These are phyloP conservation scores for Fusarium mexicanum DNA, from an alignment of 2,329 filamentous ascomycete species.

Conservation along the genomic window DNA sequence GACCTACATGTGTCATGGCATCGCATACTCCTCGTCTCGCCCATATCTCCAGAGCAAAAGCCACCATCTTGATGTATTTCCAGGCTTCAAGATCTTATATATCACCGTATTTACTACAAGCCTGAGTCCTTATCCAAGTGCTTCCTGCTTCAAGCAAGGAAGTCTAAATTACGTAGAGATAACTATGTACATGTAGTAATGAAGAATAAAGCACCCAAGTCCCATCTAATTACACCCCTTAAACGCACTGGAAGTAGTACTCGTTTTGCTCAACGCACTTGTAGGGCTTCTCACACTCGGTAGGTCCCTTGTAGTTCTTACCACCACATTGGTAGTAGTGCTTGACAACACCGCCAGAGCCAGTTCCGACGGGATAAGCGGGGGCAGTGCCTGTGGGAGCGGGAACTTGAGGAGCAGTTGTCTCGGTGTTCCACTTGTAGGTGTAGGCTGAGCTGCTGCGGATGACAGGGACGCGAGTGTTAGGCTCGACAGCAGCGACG, in stretches of 20 bases:
- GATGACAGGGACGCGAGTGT: slow-evolving; percentile 30
- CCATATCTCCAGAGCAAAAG: not conserved
- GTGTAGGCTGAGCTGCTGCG: slow-evolving; percentile 32
- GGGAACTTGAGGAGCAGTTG: slow-evolving; percentile 6
- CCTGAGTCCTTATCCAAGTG: not conserved
- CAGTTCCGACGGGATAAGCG: slow-evolving; percentile 19
- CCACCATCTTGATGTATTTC: no score
- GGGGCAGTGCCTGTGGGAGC: slow-evolving; percentile 24
- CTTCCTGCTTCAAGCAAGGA: slow-evolving; percentile 29
- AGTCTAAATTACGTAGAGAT: slow-evolving; percentile 24
- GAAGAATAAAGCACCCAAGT: not conserved
- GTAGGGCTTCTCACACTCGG: slow-evolving; percentile 35
- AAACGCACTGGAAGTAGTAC: slow-evolving; percentile 37
- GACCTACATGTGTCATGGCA: no score
- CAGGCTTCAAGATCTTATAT: not conserved
- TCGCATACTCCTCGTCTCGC: not conserved
- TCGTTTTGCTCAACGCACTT: slow-evolving; percentile 30
- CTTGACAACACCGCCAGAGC: slow-evolving; percentile 8
- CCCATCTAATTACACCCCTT: not conserved
- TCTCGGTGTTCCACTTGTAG: slow-evolving; percentile 35
- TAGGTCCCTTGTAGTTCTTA: slow-evolving; percentile 29
- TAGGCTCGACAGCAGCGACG: not conserved
- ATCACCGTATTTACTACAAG: not conserved
- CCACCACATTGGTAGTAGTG: slow-evolving; percentile 39
- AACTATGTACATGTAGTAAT: slow-evolving; percentile 34